Percentiles rank a stretch among this genome's conserved stretches.
phyloP scores from a whole-genome alignment of 495 filamentous ascomycete genomes.

The Margaritispora aquatica region DNA sequence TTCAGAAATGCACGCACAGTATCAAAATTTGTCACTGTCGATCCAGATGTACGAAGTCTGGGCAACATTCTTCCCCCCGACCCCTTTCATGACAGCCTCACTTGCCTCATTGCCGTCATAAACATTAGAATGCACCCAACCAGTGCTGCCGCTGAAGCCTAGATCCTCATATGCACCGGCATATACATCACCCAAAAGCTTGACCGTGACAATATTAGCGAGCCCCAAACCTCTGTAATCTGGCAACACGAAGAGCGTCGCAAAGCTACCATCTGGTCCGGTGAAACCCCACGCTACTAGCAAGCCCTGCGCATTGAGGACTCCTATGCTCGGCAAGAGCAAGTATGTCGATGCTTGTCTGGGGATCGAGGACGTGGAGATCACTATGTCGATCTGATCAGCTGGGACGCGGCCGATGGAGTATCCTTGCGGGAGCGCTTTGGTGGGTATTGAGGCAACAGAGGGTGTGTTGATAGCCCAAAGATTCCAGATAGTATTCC shows the following conservation, averaged over 20 bases:
- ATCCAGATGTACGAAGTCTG: slow-evolving; percentile 37
- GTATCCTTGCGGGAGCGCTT: slow-evolving; percentile 11
- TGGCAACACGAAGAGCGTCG: slow-evolving; percentile 43
- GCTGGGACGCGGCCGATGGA: slow-evolving; percentile 13
- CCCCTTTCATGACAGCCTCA: slow-evolving; percentile 43
- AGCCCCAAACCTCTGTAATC: slow-evolving; percentile 41
- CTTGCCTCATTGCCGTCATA: slow-evolving; percentile 38
- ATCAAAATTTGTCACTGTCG: slow-evolving; percentile 25
- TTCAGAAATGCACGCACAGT: neutral
- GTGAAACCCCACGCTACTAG: slow-evolving; percentile 33
- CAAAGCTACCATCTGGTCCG: slow-evolving; percentile 38
- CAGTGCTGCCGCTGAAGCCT: slow-evolving; percentile 18
- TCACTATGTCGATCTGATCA: slow-evolving; percentile 18
- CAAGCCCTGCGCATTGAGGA: slow-evolving; percentile 13
- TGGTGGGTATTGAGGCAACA: neutral
- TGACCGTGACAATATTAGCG: slow-evolving; percentile 31
- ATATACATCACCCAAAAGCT: slow-evolving; percentile 20
- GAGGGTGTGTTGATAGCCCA: slow-evolving; percentile 10
- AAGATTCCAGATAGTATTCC: slow-evolving; percentile 13
- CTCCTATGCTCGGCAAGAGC: slow-evolving; percentile 11
- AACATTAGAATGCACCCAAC: slow-evolving; percentile 44
- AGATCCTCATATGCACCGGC: slow-evolving; percentile 17
- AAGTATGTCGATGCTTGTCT: slow-evolving; percentile 16
- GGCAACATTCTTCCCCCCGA: slow-evolving; percentile 36
- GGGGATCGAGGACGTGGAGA: slow-evolving; percentile 18